Evolutionary conservation across 2,329 filamentous ascomycete species (phyloP).

Genomic region (Myriosclerotinia scirpicola): DNA sequence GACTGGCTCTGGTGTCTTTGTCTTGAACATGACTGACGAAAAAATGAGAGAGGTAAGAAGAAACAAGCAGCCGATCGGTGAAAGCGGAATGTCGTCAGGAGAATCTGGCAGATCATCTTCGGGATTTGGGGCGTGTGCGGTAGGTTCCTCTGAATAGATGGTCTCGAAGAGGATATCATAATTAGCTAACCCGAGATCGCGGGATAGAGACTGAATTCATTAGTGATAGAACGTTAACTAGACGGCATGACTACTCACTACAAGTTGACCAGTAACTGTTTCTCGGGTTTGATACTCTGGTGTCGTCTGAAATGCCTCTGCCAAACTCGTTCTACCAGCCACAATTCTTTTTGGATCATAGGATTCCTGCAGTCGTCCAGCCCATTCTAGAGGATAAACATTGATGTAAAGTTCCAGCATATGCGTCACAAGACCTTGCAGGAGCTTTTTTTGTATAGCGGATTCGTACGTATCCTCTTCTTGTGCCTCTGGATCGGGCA

Average conservation of each 20-base stretch:
- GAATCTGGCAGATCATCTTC: conserved; percentile 50
- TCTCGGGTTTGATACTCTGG: conserved; percentile 63
- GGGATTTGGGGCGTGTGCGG: conserved; percentile 43
- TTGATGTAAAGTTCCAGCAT: conserved; percentile 73
- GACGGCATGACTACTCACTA: too few species aligned
- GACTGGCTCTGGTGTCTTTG: conserved; percentile 53
- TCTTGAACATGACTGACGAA: conserved; percentile 60
- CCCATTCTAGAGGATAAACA: conserved; percentile 59
- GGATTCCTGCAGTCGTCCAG: conserved; percentile 65
- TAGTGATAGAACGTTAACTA: too few species aligned
- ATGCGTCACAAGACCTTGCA: conserved; percentile 78
- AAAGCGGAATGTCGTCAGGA: conserved; percentile 55
- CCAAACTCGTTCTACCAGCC: conserved; percentile 59
- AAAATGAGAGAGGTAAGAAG: conserved; percentile 63
- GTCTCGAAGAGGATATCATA: conserved; percentile 48
- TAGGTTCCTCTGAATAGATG: too few species aligned
- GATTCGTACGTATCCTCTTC: conserved; percentile 57
- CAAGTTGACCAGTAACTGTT: conserved; percentile 69
- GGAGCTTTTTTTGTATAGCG: conserved; percentile 60
- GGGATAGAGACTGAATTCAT: too few species aligned
- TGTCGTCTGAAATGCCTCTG: too few species aligned
- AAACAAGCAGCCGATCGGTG: conserved; percentile 58
- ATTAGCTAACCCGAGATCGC: conserved; percentile 56
- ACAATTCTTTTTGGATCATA: conserved; percentile 65
- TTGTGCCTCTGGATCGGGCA: conserved; percentile 61